Base-by-base conservation (phyloP, 1,284 basidiomycete genomes). In the Ustilago tritici region DNA sequence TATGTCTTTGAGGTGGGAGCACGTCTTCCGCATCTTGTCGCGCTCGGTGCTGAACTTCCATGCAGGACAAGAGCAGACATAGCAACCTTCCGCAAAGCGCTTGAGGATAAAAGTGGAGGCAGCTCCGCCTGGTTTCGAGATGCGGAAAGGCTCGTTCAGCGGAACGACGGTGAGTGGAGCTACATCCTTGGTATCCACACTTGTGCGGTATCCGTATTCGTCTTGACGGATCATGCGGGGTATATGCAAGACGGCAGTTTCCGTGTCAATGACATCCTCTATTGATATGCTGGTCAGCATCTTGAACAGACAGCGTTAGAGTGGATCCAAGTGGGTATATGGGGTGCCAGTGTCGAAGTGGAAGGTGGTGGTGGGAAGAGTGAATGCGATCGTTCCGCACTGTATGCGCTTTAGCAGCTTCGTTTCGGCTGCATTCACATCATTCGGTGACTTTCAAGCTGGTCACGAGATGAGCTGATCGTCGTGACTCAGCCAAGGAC, bases 1-100 rank as follows among this genome's bases (percentile, higher is more conserved):
- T 15, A 91, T 83, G 2, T 88, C 83, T 63, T 88, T 88, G 49
- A 92, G 87, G 78, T 92, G 91, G 72, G 91, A 90, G 87, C 91
- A 92, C 3, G 89, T 89, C 19, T 90, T 89, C 1, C 89, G 89
- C 76, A 90, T 89, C 49, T 89, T 87, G 8, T 89, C 89, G 17
- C 81, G 83, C 14, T 89, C 88, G 31, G 86, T 86, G 58, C 89
- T 89, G 74, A 89, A 89, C 56, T 88, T 87, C 90, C 85, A 87
- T 0, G 82, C 81, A 0, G 81, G 80, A 55, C 87, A 87, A 7
- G 69, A 76, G 70, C 87, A 87, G 14, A 89, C 89, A 77, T 90
- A 92, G 83, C 90, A 78, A 19, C 76, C 76, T 0, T 68, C 68
- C 5, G 47, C 36, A 19, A 78, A 65, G 2, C 76, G 70, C 38